Conservation (phyloP, 2,329 filamentous ascomycete species). For the Aspergillus texensis region DNA sequence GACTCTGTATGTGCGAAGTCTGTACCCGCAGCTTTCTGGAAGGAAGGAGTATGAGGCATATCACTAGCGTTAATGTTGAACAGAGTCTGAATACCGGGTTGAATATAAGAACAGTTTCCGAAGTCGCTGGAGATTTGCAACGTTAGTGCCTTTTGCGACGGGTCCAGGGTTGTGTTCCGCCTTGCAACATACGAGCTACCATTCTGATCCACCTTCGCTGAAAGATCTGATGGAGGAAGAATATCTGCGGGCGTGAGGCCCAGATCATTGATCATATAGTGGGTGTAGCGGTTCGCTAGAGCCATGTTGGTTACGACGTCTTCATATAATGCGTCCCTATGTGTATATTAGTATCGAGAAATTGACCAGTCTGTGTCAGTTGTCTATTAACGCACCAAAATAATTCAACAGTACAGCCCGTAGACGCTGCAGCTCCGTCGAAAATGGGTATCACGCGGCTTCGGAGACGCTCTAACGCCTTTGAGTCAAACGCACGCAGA, state of each 20-base stretch:
- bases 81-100: background rate
- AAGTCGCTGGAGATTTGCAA: background rate
- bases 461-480: background rate
- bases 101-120: conserved; percentile 1
- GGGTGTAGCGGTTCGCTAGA: background rate
- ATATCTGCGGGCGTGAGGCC: background rate
- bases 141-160: background rate
- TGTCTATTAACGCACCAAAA: background rate
- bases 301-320: background rate
- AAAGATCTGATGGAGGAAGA: background rate
- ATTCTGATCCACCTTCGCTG: background rate
- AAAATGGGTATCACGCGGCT: conserved; percentile 1
- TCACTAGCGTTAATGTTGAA: background rate
- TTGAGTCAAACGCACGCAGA: background rate
- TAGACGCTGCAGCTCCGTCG: background rate
- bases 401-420: background rate
- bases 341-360: background rate
- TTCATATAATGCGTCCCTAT: background rate
- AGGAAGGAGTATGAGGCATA: background rate
- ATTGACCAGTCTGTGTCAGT: background rate
- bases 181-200: background rate
- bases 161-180: background rate
- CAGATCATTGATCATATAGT: background rate
- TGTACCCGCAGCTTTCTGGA: background rate
- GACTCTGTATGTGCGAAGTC: background rate